A percentile compares a stretch with the other conserved stretches of the same genome.
Evolutionary conservation across 148 eudicot genomes (phyloP).

Genomic region (Dysphania ambrosioides): DNA sequence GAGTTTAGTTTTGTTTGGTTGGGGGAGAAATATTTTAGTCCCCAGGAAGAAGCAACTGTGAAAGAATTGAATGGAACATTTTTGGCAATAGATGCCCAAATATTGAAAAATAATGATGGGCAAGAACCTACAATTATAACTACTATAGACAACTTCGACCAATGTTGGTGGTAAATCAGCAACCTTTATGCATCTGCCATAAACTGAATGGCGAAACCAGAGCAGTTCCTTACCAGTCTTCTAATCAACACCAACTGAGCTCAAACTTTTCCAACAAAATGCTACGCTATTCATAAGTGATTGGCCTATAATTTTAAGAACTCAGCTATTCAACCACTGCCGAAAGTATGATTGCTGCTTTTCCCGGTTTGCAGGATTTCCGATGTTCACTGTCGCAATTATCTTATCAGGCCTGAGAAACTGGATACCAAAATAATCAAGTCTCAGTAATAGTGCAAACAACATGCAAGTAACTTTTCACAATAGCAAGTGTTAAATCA

Average conservation of each 20-base stretch:
- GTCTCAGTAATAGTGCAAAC: neutral
- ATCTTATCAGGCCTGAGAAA: slow-evolving; percentile 57
- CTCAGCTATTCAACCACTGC: slow-evolving; percentile 46
- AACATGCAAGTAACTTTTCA: neutral
- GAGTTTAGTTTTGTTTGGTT: neutral
- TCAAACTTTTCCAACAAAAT: neutral
- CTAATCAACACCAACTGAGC: neutral
- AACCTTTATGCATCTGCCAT: too few species aligned
- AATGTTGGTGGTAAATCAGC: neutral
- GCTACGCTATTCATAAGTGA: neutral
- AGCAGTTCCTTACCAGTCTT: neutral
- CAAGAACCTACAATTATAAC: neutral
- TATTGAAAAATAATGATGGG: neutral
- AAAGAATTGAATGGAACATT: neutral
- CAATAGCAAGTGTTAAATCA: slow-evolving; percentile 4
- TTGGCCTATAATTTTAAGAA: neutral
- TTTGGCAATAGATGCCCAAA: neutral
- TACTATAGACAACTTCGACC: neutral
- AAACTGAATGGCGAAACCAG: neutral
- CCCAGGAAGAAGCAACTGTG: neutral
- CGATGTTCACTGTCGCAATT: slow-evolving; percentile 67
- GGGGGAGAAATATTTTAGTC: neutral
- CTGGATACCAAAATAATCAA: slow-evolving; percentile 27
- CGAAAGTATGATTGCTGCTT: slow-evolving; percentile 56
- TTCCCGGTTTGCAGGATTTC: slow-evolving; percentile 48